Conservation (phyloP, 345 rosid genomes). For the Mangifera indica region DNA sequence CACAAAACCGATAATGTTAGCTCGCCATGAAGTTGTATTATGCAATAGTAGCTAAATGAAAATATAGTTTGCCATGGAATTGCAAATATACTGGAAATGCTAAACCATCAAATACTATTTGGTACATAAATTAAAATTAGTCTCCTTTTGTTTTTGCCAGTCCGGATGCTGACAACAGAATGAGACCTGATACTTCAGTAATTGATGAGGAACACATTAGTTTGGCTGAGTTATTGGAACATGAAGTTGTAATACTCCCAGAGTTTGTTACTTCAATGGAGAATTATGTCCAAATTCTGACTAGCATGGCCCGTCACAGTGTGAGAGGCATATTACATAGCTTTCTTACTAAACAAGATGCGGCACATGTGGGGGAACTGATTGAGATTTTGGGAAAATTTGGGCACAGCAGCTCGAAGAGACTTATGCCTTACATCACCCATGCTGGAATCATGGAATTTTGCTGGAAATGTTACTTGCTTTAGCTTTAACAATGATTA, state of each 20-base stretch:
- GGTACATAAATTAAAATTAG: no score
- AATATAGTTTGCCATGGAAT: no score
- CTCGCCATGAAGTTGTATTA: no score
- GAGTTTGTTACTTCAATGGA: constrained; percentile 35
- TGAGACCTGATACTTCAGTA: constrained; percentile 28
- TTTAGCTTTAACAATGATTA: neutral
- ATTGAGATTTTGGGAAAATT: constrained; percentile 49
- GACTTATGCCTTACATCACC: constrained; percentile 24
- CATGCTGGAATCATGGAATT: constrained; percentile 11
- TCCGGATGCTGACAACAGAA: no score
- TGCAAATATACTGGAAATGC: no score
- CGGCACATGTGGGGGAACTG: constrained; percentile 32
- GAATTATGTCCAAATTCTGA: constrained; percentile 39
- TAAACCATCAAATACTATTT: constrained; percentile 18
- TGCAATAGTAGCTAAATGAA: no score
- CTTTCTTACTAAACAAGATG: constrained; percentile 46
- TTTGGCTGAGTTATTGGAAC: constrained; percentile 33
- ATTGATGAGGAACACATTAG: constrained; percentile 34
- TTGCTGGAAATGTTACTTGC: neutral
- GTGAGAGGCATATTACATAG: constrained; percentile 43
- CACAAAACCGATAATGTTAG: no score
- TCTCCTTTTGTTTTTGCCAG: no score
- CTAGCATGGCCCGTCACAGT: constrained; percentile 52
- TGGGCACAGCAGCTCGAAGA: constrained; percentile 43
- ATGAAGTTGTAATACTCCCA: constrained; percentile 46